Base-by-base conservation (phyloP, 768 basidiomycete genomes). In the Suillus occidentalis region DNA sequence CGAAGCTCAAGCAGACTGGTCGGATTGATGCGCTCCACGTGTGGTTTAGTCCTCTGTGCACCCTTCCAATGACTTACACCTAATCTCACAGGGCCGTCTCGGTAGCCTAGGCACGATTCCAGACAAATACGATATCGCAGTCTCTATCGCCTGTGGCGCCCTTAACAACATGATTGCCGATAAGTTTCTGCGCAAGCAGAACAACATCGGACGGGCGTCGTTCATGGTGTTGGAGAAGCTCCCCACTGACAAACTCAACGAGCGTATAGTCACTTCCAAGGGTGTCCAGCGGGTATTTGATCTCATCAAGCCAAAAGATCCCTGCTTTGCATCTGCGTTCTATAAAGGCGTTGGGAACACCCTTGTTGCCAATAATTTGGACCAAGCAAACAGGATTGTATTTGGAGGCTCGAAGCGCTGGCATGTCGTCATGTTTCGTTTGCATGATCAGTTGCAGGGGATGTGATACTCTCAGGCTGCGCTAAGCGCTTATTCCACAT, bases 151-250 rank as follows among this genome's bases (percentile, higher is more conserved):
- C 3, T 94, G 93, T 65, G 83, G 86, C 7, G 80, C 86, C 8
- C 86, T 99, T 59, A 88, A 95, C 77, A 87, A 96, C 72, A 87
- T 99, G 80, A 90, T 99, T 36, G 94, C 97, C 64, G 94, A 99
- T 73, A 89, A 97, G 65, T 90, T 95, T 71, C 84, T 99, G 6
- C 92, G 96, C 13, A 83, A 87, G 43, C 92, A 95, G 72, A n/a
- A n/a, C n/a, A 95, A 93, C 73, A 84, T 96, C 62, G 97, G 96
- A 13, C 90, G 96, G 56, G 97, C 97, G 0, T 92, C 90, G 1
- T 94, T 98, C 81, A 89, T 95, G 81, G 89, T 95, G 6, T 85
- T 99, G 9, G 94, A 96, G 67, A 96, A 97, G 74, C 84, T 98
- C 12, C 77, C 83, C 43, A 47, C 71, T 52, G 71, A 81, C 31